phyloP scores from a whole-genome alignment of 306 rosid species.

The Comarum palustre region DNA sequence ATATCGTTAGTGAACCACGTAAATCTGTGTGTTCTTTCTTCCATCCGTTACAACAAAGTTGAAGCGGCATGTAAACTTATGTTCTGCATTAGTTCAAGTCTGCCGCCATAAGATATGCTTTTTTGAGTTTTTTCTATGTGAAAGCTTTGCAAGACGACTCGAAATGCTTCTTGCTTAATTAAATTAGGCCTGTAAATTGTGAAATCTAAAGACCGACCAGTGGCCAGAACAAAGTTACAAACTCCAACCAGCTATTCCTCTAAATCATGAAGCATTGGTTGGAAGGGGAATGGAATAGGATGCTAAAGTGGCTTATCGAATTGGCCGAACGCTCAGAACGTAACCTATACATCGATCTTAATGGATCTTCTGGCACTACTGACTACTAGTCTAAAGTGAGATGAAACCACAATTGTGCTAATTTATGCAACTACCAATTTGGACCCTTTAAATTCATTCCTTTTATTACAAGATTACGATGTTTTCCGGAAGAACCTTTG shows the following conservation, averaged over 20 bases:
- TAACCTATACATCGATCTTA: neutral
- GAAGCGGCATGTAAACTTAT: neutral
- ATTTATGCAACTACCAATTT: neutral
- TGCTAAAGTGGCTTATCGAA: neutral
- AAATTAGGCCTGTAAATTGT: neutral
- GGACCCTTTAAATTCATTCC: neutral
- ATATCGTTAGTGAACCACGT: too few relatives aligned
- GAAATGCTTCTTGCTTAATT: neutral
- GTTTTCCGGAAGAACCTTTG: neutral
- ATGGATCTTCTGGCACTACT: neutral
- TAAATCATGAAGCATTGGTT: neutral
- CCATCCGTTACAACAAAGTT: too few relatives aligned
- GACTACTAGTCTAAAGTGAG: too few relatives aligned
- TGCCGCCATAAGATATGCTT: neutral
- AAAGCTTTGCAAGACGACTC: neutral
- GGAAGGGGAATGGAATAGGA: conserved; percentile 5
- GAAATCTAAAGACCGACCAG: neutral
- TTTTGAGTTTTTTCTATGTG: neutral
- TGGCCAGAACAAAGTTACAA: neutral
- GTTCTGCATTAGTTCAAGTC: neutral
- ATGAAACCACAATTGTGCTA: neutral
- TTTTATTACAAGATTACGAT: neutral
- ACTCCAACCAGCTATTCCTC: neutral
- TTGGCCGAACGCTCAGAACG: neutral
- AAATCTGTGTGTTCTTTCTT: too few relatives aligned